A percentile compares a stretch with the other conserved stretches of the same genome.
Conservation (phyloP, 345 rosid species). For the Bruguiera parviflora region DNA sequence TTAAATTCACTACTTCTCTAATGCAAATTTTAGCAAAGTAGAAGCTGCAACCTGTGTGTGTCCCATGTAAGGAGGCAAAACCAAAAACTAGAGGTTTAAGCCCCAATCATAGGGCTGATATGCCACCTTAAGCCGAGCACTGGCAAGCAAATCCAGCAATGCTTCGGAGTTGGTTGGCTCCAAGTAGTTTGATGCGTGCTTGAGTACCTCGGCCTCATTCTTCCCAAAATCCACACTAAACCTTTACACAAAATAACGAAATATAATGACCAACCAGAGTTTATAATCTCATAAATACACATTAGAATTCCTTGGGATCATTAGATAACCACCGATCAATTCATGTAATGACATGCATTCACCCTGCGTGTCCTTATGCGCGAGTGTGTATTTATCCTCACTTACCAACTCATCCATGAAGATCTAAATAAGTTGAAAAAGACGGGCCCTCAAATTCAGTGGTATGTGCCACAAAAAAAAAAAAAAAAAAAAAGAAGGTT, state of each 20-base stretch:
- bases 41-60: slow-evolving; percentile 5
- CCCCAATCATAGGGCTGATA: slow-evolving; percentile 84
- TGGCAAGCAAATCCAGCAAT: slow-evolving; percentile 58
- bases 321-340: too few species aligned
- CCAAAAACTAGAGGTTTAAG: slow-evolving; percentile 47
- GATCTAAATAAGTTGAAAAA: too few species aligned
- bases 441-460: too few species aligned
- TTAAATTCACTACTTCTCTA: slow-evolving; percentile 14
- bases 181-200: slow-evolving; percentile 71
- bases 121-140: slow-evolving; percentile 57
- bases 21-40: slow-evolving; percentile 5
- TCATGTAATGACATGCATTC: too few species aligned
- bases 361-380: too few species aligned
- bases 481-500: too few species aligned
- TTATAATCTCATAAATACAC: too few species aligned
- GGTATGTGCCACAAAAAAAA: too few species aligned
- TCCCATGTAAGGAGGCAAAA: slow-evolving; percentile 4
- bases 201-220: slow-evolving; percentile 62
- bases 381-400: too few species aligned
- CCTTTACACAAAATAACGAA: slow-evolving; percentile 33
- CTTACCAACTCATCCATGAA: too few species aligned
- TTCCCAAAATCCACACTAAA: slow-evolving; percentile 71
- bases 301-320: too few species aligned
- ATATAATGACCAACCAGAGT: background rate
- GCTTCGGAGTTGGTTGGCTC: slow-evolving; percentile 58